These are phyloP conservation scores for Fomitopsis schrenkii DNA, from an alignment of 1,284 basidiomycete genomes.

Conservation along the genomic window DNA sequence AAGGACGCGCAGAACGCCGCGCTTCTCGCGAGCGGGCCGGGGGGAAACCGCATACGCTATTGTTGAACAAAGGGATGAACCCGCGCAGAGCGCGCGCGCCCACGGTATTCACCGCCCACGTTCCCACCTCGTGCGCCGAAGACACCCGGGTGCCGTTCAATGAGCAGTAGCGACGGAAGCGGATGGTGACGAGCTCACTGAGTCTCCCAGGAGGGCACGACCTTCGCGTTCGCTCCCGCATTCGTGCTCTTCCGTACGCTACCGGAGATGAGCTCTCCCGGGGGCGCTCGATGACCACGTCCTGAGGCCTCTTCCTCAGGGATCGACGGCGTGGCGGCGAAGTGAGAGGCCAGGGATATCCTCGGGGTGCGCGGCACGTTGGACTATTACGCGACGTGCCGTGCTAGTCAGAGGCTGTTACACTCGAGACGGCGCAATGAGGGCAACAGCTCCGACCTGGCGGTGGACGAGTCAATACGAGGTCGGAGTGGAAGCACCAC, in stretches of 20 bases:
- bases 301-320: background rate
- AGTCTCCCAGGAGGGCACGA: background rate
- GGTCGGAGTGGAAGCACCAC: background rate
- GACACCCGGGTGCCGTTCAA: background rate
- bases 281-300: background rate
- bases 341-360: background rate
- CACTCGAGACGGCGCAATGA: background rate
- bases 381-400: background rate
- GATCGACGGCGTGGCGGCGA: background rate
- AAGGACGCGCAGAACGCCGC: background rate
- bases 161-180: background rate
- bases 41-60: background rate
- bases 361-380: background rate
- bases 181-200: background rate
- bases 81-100: slow-evolving; percentile 3
- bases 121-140: slow-evolving; percentile 1
- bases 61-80: background rate
- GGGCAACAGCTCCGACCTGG: background rate
- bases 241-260: background rate
- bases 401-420: background rate
- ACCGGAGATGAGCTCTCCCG: background rate
- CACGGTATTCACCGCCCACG: slow-evolving; percentile 3
- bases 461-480: background rate
- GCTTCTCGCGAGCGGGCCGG: background rate
- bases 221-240: background rate